Conservation (phyloP, 2,329 filamentous ascomycete genomes). For the Triangularia verruculosa region DNA sequence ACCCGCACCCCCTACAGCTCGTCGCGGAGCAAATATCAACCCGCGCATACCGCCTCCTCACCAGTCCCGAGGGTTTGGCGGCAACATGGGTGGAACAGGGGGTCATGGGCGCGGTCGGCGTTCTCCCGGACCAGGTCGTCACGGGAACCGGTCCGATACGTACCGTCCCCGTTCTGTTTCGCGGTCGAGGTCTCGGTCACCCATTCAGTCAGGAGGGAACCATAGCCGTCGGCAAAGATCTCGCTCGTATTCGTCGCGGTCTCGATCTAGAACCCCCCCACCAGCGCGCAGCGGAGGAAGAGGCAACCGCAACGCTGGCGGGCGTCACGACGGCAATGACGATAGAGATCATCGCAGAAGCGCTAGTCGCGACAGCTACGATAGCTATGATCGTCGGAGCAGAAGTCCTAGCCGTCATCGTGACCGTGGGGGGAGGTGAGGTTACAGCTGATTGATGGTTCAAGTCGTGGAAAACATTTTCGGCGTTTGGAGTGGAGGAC, state of each 20-base stretch:
- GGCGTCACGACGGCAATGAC: constrained; percentile 35
- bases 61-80: constrained; percentile 33
- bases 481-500: constrained; percentile 15
- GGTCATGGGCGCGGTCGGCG: constrained; percentile 37
- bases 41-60: constrained; percentile 43
- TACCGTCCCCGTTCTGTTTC: constrained; percentile 62
- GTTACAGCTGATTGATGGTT: neutral
- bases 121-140: constrained; percentile 34
- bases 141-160: constrained; percentile 49
- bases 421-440: constrained; percentile 19
- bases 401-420: constrained; percentile 22
- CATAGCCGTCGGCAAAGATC: constrained; percentile 42
- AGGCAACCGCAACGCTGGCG: constrained; percentile 31
- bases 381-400: constrained; percentile 38
- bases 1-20: constrained; percentile 69
- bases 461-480: neutral
- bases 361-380: constrained; percentile 48
- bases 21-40: constrained; percentile 59
- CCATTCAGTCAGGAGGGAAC: constrained; percentile 36
- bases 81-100: constrained; percentile 14
- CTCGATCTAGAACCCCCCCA: constrained; percentile 43
- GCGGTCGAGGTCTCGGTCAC: constrained; percentile 45
- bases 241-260: constrained; percentile 38
- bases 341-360: constrained; percentile 38
- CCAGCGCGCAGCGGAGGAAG: constrained; percentile 34